Conservation (phyloP, 1,139 yeast genomes). For the Saccharomyces hybrid region DNA sequence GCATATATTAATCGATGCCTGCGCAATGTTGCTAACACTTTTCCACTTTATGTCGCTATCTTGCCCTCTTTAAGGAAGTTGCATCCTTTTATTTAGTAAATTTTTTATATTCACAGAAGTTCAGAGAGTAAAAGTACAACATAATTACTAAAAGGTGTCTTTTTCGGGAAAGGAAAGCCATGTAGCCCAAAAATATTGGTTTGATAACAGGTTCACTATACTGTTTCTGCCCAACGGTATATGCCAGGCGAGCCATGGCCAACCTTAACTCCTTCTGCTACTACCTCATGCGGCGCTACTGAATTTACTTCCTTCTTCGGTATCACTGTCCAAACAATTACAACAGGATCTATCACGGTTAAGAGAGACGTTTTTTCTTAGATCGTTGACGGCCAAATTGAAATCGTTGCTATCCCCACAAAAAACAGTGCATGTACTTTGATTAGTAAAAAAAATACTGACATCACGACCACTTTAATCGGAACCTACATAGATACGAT, state of each 20-base stretch:
- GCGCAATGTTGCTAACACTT: background rate
- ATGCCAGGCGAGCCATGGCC: slow-evolving; percentile 1
- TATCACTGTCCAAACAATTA: background rate
- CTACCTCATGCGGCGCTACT: background rate
- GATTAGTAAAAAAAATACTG: background rate
- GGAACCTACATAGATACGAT: background rate
- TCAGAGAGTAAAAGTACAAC: background rate
- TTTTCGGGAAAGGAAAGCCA: background rate
- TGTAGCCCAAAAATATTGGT: background rate
- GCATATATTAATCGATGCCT: background rate
- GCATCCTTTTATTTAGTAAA: no score
- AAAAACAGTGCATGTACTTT: slow-evolving; percentile 5
- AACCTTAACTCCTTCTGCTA: slow-evolving; percentile 1
- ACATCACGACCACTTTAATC: slow-evolving; percentile 10
- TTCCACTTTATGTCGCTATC: background rate
- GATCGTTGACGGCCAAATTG: background rate
- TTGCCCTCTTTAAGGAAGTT: background rate
- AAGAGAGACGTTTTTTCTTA: background rate
- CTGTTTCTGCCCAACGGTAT: background rate
- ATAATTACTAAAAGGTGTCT: background rate
- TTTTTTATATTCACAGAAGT: background rate
- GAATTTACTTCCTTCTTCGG: background rate
- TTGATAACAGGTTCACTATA: background rate
- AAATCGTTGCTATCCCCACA: slow-evolving; percentile 1
- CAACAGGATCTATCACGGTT: background rate